A percentile compares a stretch with the other conserved stretches of the same genome.
Conservation (phyloP, 371 early-diverging fungal genomes). For the Saksenaea vasiformis region DNA sequence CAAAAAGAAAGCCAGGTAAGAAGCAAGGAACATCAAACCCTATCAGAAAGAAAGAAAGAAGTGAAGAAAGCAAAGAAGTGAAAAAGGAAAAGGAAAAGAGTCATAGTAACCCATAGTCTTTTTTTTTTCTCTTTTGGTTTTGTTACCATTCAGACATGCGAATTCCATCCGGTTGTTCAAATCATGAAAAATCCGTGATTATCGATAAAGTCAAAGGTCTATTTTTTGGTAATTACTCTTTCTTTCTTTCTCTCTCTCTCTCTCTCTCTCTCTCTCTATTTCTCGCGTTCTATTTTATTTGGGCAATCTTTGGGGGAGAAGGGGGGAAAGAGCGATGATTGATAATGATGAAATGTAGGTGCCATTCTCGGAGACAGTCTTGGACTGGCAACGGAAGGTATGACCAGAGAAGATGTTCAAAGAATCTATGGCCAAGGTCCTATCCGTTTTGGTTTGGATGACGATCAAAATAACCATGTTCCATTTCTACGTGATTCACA, state of each 20-base stretch:
- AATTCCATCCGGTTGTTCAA: conserved; percentile 52
- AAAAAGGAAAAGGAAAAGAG: not conserved
- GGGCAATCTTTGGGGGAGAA: no score
- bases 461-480: conserved; percentile 29
- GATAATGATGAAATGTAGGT: conserved; percentile 33
- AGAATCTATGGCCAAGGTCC: conserved; percentile 59
- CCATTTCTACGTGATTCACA: conserved; percentile 41
- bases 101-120: not conserved
- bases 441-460: conserved; percentile 59
- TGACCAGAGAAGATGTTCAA: conserved; percentile 46
- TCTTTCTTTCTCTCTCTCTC: not conserved
- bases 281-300: no score
- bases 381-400: conserved; percentile 71
- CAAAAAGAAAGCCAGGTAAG: not conserved
- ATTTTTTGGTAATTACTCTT: conserved; percentile 41
- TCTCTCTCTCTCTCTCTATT: no score
- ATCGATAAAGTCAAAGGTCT: conserved; percentile 51
- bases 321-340: not conserved
- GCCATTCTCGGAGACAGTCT: conserved; percentile 71
- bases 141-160: conserved; percentile 21
- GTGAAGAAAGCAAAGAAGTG: not conserved
- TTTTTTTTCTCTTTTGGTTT: no score
- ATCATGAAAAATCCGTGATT: conserved; percentile 34
- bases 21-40: not conserved
- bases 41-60: not conserved